phyloP scores from a whole-genome alignment of 176 grass and related monocot species.

The Canna indica region DNA sequence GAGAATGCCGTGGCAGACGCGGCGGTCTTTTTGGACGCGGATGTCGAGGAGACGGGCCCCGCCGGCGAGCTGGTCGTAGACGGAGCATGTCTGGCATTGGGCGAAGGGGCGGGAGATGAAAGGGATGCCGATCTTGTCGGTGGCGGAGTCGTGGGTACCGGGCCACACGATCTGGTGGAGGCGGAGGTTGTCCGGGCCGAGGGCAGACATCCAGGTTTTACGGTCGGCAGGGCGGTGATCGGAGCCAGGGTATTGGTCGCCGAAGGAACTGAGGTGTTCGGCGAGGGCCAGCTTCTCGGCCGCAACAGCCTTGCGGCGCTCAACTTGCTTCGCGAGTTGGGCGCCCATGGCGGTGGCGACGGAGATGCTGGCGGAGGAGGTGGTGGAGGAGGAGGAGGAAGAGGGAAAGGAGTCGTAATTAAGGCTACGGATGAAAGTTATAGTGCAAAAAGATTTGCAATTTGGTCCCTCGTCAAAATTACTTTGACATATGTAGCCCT shows the following conservation, averaged over 20 bases:
- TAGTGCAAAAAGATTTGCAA: too few relatives aligned
- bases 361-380: neutral
- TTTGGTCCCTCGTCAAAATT: too few relatives aligned
- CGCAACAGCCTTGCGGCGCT: constrained; percentile 51
- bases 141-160: constrained; percentile 89
- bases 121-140: constrained; percentile 67
- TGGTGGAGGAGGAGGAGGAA: neutral
- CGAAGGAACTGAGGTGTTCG: constrained; percentile 19
- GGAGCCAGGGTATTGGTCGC: constrained; percentile 51
- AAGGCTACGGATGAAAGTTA: too few relatives aligned
- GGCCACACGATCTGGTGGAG: constrained; percentile 83
- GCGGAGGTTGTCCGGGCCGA: constrained; percentile 34
- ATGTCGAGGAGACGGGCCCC: constrained; percentile 74
- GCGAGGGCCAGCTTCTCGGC: constrained; percentile 41
- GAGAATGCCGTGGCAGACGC: constrained; percentile 84
- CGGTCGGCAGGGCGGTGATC: constrained; percentile 43
- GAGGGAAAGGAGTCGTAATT: too few relatives aligned
- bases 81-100: constrained; percentile 68
- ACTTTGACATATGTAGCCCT: too few relatives aligned
- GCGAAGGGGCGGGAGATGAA: constrained; percentile 84
- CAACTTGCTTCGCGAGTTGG: constrained; percentile 56
- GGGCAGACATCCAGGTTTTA: constrained; percentile 61
- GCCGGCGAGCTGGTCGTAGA: constrained; percentile 61
- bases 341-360: constrained; percentile 47
- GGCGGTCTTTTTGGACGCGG: constrained; percentile 65